These are phyloP conservation scores for Pleomassaria siparia DNA, from an alignment of 2,329 filamentous ascomycete genomes.

Conservation along the genomic window DNA sequence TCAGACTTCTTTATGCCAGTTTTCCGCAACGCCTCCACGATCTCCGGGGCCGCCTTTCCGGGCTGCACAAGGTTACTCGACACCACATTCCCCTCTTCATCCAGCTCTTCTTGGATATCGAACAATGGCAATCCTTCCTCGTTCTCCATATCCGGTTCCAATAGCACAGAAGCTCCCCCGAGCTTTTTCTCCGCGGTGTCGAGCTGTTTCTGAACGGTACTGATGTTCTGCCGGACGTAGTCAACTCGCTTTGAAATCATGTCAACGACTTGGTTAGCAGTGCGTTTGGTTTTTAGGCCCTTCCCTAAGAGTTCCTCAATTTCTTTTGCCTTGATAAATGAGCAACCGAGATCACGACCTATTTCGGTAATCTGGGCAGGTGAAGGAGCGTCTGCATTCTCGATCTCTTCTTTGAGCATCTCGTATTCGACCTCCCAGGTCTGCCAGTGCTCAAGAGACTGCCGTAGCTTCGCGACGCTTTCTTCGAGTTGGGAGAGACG, in stretches of 20 bases:
- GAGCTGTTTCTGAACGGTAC: conserved; percentile 72
- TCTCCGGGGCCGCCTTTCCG: conserved; percentile 65
- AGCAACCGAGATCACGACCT: conserved; percentile 61
- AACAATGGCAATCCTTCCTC: conserved; percentile 76
- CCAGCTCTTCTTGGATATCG: conserved; percentile 89
- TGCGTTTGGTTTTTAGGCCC: conserved; percentile 50
- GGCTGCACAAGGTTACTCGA: conserved; percentile 57
- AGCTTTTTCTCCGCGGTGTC: conserved; percentile 69
- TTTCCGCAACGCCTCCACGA: conserved; percentile 73
- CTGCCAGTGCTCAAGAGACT: conserved; percentile 83
- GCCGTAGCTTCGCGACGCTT: conserved; percentile 71
- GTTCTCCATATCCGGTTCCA: conserved; percentile 63
- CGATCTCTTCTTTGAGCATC: conserved; percentile 79
- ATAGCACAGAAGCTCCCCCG: conserved; percentile 56
- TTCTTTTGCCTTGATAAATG: conserved; percentile 64
- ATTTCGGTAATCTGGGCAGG: conserved; percentile 45
- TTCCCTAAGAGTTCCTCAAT: conserved; percentile 57
- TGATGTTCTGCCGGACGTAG: conserved; percentile 83
- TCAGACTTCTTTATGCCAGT: conserved; percentile 60
- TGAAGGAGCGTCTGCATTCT: conserved; percentile 40
- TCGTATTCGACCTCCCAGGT: conserved; percentile 92
- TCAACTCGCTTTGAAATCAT: conserved; percentile 77
- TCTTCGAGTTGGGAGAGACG: conserved; percentile 75
- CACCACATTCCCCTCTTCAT: conserved; percentile 85
- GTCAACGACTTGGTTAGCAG: conserved; percentile 64